phyloP scores from a whole-genome alignment of 352 stramenopile genomes.

The Phytophthora foliorum region DNA sequence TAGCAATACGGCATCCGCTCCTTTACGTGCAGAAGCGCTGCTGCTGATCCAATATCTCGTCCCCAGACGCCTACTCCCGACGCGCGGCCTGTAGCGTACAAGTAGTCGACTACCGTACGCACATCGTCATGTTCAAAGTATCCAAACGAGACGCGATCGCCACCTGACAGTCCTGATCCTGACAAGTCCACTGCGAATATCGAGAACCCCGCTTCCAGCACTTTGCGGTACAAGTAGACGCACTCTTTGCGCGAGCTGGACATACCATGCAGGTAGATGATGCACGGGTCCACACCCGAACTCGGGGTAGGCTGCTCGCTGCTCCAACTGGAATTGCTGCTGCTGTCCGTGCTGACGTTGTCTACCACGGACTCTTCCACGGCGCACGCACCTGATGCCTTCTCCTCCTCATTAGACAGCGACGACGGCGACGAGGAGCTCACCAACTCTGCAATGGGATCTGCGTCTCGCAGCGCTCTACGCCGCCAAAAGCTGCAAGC shows the following conservation, averaged over 20 bases:
- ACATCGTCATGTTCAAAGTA: conserved; percentile 79
- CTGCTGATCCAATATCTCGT: conserved; percentile 65
- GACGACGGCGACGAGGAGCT: conserved; percentile 3
- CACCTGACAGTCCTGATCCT: conserved; percentile 71
- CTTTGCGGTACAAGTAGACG: conserved; percentile 64
- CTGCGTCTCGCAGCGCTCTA: conserved; percentile 27
- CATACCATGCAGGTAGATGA: conserved; percentile 85
- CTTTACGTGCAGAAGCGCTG: conserved; percentile 65
- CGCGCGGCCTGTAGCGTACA: conserved; percentile 69
- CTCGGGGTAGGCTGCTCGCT: conserved; percentile 1
- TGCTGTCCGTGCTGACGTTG: conserved; percentile 40
- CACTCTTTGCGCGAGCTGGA: conserved; percentile 83
- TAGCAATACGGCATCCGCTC: conserved; percentile 54
- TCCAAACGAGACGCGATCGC: conserved; percentile 75
- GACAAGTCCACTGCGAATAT: conserved; percentile 82
- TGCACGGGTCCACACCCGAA: conserved; percentile 47
- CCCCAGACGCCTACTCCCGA: conserved; percentile 75
- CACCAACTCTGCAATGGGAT: conserved; percentile 30
- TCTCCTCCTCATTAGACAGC: conserved; percentile 27
- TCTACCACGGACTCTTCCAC: conserved; percentile 12
- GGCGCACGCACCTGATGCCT: conserved; percentile 4
- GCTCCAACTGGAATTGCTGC: conserved; percentile 35
- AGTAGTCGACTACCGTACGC: conserved; percentile 61
- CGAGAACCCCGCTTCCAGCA: conserved; percentile 72
- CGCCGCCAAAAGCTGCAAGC: conserved; percentile 80